Evolutionary conservation across 2,329 filamentous ascomycete genomes (phyloP).

Genomic region (Aureobasidium sp.): DNA sequence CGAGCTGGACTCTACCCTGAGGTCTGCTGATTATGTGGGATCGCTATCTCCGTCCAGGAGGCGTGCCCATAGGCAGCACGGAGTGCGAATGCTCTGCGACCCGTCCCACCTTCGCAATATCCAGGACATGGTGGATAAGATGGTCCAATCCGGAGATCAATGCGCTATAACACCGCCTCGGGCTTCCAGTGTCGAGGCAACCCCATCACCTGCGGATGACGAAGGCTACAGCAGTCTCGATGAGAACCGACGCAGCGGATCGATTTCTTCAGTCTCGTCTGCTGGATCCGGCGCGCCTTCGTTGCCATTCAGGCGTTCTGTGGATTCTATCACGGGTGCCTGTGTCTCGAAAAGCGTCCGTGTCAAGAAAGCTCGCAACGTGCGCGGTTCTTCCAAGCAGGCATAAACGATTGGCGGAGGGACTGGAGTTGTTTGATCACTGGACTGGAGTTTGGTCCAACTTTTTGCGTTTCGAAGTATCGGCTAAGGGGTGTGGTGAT

Average conservation of each 20-base stretch:
- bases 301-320: conserved; percentile 6
- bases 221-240: conserved; percentile 16
- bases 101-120: conserved; percentile 29
- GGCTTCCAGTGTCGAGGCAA: conserved; percentile 1
- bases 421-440: not conserved
- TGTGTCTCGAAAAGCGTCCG: conserved; percentile 13
- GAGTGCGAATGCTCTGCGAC: conserved; percentile 24
- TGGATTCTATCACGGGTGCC: conserved; percentile 10
- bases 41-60: not conserved
- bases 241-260: conserved; percentile 13
- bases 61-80: not conserved
- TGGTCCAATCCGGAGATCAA: conserved; percentile 30
- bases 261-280: conserved; percentile 9
- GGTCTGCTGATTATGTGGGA: conserved; percentile 1
- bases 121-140: conserved; percentile 29
- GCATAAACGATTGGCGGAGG: not conserved
- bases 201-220: conserved; percentile 1
- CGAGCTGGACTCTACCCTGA: not conserved
- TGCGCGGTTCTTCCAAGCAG: not conserved
- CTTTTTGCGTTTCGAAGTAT: not conserved
- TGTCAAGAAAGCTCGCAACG: conserved; percentile 6
- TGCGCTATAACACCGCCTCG: conserved; percentile 20
- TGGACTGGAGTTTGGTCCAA: not conserved
- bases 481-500: not conserved
- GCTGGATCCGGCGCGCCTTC: not conserved